Evolutionary conservation across 129 eudicot species (phyloP), one percentile per base, ranked within the genome.

Genomic region (Saussurea involucrata): DNA sequence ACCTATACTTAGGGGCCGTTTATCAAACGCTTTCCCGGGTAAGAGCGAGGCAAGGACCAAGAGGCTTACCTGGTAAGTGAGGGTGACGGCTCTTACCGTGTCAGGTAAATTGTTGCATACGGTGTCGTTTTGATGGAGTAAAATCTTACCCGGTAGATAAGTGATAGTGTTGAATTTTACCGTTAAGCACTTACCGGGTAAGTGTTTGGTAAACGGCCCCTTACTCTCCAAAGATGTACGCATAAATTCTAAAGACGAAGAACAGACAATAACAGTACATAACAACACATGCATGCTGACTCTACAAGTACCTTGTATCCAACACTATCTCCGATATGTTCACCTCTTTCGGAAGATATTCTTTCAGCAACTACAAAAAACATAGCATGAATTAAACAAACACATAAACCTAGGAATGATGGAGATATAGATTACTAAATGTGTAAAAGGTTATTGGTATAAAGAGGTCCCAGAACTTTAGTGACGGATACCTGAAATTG

Each of bases 301-400:
- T 11, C 40, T 31, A 49, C 24, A 72, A 10, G 17, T 70, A 95
- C 98, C 97, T 91, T 95, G 90, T 95, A 95, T 71, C 98, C 98
- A 81, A 95, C 87, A 81, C 87, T 86, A 72, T 89, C 96, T 66
- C 98, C 98, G 67, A 95, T 61, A 74, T 20, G 69, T 89, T 95
- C 98, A 72, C 98, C 98, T 85, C 97, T 85, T 95, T 95, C 98
- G 24, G 77, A 71, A 40, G 97, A 84, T 73, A 95, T 95, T 81
- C 98, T 86, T 84, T 95, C 98, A 68, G 98, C 93, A 83, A 95
- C 98, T 95, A 73, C 75, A 82, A 42, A 67, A 60, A 36, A 68
- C 69, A 76, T 27, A 82, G 33, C 66, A 77, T 12, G n/a, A 40
- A 32, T 73, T 34, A 61, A 68, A 64, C 74, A 69, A 78, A 18